Base-by-base conservation (phyloP, 331 rosid species). In the Ulmus americana region DNA sequence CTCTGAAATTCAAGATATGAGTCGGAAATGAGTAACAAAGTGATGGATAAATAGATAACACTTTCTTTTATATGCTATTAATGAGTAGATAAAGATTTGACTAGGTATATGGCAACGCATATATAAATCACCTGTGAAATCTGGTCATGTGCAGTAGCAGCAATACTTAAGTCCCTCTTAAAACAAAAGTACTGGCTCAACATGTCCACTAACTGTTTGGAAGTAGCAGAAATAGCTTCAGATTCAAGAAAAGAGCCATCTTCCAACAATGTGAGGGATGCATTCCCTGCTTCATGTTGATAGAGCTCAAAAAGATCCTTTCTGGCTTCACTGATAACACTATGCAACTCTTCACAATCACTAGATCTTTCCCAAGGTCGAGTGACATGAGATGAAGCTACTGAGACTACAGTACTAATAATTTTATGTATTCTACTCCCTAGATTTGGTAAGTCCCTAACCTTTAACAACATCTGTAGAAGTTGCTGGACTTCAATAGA, bases 141-240 rank as follows among this genome's bases (percentile, higher is more conserved):
- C 50, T 53, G 76, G 52, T 59, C 72, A 67, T 73, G 71, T 56
- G 78, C 35, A 28, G 35, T 28, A 28, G 35, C 35, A 28, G 4
- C 91, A 64, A 56, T 39, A 83, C 45, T 39, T 42, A 77, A 53
- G 55, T 68, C 78, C 64, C 69, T 48, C 55, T 55, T 70, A 71
- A 83, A 85, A 73, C 73, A 71, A 64, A 87, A 77, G 74, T 64
- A 80, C 59, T 43, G 82, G 74, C 82, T 82, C 69, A 80, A 84
- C 80, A 79, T 67, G 70, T 85, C 91, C 71, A 87, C 95, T 83
- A 94, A 77, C 59, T 75, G 80, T 73, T 89, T 83, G 69, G 97
- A 83, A 75, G 77, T 81, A 65, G 70, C 71, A 67, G 82, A 70
- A 68, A 82, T 91, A 74, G 71, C 69, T 74, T 85, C 85, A 70